Base-by-base conservation (phyloP, 495 filamentous ascomycete species). In the Penicillium soppii region DNA sequence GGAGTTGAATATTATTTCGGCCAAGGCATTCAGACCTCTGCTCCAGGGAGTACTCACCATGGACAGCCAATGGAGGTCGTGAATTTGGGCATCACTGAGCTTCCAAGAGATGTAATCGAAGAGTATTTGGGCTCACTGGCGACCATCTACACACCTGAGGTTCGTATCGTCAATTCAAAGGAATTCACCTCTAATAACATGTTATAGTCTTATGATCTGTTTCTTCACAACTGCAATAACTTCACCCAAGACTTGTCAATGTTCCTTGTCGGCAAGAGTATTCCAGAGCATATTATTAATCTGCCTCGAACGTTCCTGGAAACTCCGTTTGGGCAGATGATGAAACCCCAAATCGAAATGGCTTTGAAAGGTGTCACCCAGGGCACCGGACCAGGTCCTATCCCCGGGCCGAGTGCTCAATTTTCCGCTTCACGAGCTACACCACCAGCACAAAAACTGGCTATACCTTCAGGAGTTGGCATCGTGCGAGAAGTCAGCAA, bases 161-260 rank as follows among this genome's bases (percentile, higher is more conserved):
- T 87, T 70, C 54, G 59, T 58, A 35, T 4, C 1, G 3, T 49
- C n/a, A 3, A 0, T 19, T 33, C 25, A n/a, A 47, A 15, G 3
- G 2, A 10, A 7, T 6, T 5, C 21, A 36, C 15, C 5, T 41
- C 45, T 54, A 42, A 56, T 20, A 26, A 23, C 10, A 12, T 32
- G 2, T 22, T 33, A 19, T 57, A 91, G 86, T 90, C 88, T 0
- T 97, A 97, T 61, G 89, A 95, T 65, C 75, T 96, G 3, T 90
- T 90, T 66, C 74, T 86, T 30, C 92, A 96, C 61, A 98, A 98
- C 62, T 97, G 94, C 80, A 97, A 98, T 72, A 97, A 97, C 74
- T 98, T 98, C 68, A 88, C 90, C 4, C 92, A 97, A 61, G 94
- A 97, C 53, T 82, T 98, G 56, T 71, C 88, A 39, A 95, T 86